These are phyloP conservation scores for Cryphonectria nitschkei DNA, from an alignment of 2,329 filamentous ascomycete species.

Conservation along the genomic window DNA sequence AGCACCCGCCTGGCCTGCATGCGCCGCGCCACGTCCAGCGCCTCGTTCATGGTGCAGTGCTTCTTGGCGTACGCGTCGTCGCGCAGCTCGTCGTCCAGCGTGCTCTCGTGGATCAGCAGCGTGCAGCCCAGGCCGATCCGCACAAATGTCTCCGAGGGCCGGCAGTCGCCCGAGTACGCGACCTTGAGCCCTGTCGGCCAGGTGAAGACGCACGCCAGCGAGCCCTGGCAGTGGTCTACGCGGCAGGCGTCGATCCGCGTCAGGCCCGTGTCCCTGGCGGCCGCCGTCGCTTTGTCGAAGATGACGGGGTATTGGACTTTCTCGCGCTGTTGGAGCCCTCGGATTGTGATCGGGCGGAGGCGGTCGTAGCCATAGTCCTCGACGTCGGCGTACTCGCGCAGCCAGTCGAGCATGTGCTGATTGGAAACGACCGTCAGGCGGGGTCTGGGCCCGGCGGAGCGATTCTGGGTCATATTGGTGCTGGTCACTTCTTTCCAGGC, in stretches of 20 bases:
- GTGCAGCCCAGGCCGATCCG: slow-evolving; percentile 74
- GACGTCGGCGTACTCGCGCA: slow-evolving; percentile 77
- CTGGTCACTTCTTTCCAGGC: slow-evolving; percentile 71
- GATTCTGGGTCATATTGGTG: slow-evolving; percentile 33
- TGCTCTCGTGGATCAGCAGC: slow-evolving; percentile 91
- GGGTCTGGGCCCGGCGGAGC: slow-evolving; percentile 25
- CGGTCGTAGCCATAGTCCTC: slow-evolving; percentile 74
- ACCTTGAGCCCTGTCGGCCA: slow-evolving; percentile 82
- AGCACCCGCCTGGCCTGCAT: slow-evolving; percentile 84
- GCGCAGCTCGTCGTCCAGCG: slow-evolving; percentile 84
- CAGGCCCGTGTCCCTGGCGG: slow-evolving; percentile 59
- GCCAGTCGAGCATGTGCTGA: slow-evolving; percentile 71
- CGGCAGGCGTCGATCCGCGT: slow-evolving; percentile 64
- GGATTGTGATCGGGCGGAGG: slow-evolving; percentile 41
- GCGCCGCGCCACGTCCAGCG: slow-evolving; percentile 71
- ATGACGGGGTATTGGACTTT: slow-evolving; percentile 34
- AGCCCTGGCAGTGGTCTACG: slow-evolving; percentile 79
- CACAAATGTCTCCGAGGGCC: slow-evolving; percentile 73
- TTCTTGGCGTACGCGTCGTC: slow-evolving; percentile 84
- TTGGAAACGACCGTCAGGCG: slow-evolving; percentile 70
- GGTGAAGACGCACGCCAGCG: slow-evolving; percentile 76
- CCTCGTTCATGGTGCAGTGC: slow-evolving; percentile 87
- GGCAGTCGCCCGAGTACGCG: slow-evolving; percentile 92
- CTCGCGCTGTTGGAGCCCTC: slow-evolving; percentile 19
- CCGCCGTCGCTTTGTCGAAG: slow-evolving; percentile 38